Conservation (phyloP, 2,329 filamentous ascomycete species). For the Cytospora mali region DNA sequence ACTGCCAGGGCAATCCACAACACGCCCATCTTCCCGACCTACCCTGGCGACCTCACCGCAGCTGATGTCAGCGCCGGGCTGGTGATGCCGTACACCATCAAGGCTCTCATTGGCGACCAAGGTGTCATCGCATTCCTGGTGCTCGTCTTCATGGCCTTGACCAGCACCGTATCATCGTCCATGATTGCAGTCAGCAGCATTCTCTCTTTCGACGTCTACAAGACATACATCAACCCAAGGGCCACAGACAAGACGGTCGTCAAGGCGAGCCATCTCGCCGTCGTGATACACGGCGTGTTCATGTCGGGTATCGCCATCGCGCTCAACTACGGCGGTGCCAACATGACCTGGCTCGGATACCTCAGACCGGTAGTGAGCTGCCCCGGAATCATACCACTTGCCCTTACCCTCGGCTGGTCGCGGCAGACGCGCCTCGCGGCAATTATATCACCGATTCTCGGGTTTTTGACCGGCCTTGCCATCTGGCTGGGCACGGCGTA, state of each 20-base stretch:
- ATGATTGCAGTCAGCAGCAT: constrained; percentile 56
- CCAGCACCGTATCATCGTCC: constrained; percentile 51
- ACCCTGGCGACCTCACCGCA: constrained; percentile 43
- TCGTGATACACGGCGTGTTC: constrained; percentile 50
- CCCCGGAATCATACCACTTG: constrained; percentile 47
- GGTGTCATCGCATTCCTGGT: constrained; percentile 49
- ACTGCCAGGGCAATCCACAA: constrained; percentile 48
- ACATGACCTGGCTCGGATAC: constrained; percentile 48
- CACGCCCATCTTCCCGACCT: constrained; percentile 48
- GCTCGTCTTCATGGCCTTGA: constrained; percentile 55
- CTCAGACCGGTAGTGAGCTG: constrained; percentile 34
- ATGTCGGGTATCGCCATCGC: constrained; percentile 51
- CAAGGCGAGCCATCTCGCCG: constrained; percentile 48
- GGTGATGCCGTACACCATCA: constrained; percentile 50
- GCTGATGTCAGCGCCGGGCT: constrained; percentile 47
- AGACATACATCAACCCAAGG: constrained; percentile 51
- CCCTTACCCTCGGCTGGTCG: constrained; percentile 48
- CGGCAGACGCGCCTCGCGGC: constrained; percentile 48
- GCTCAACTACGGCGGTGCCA: constrained; percentile 51
- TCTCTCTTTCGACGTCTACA: constrained; percentile 52
- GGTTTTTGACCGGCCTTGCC: constrained; percentile 45
- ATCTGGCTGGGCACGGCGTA: constrained; percentile 48
- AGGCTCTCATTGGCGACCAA: constrained; percentile 46
- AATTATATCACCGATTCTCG: constrained; percentile 41
- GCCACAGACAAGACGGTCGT: constrained; percentile 47